Evolutionary conservation across 2,329 filamentous ascomycete species (phyloP).

Genomic region (Aspergillus ustus): DNA sequence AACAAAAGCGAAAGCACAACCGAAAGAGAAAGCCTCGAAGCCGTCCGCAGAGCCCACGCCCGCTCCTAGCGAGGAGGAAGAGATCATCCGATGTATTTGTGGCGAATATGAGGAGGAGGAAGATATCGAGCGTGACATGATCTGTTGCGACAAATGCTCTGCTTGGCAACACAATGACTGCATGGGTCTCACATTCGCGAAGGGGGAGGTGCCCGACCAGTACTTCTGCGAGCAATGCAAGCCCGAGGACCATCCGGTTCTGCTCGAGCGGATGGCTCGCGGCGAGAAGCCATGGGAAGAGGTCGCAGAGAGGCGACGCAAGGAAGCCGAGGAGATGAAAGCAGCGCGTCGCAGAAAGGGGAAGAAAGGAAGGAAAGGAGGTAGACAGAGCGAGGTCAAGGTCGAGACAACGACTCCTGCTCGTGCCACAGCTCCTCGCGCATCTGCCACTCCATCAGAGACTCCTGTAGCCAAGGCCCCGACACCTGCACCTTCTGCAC

Average conservation of each 20-base stretch:
- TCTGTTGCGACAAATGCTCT: slow-evolving; percentile 88
- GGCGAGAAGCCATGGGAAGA: slow-evolving; percentile 89
- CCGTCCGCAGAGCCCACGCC: slow-evolving; percentile 52
- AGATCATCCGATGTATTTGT: slow-evolving; percentile 91
- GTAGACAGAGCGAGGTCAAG: slow-evolving; percentile 65
- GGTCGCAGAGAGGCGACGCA: slow-evolving; percentile 65
- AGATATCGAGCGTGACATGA: slow-evolving; percentile 88
- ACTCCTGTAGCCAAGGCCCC: slow-evolving; percentile 41
- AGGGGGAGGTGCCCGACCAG: slow-evolving; percentile 74
- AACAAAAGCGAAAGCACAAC: slow-evolving; percentile 52
- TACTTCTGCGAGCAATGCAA: slow-evolving; percentile 94
- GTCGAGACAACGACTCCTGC: slow-evolving; percentile 50
- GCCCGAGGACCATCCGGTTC: slow-evolving; percentile 79
- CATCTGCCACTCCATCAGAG: slow-evolving; percentile 27
- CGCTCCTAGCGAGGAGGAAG: slow-evolving; percentile 57
- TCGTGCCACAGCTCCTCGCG: slow-evolving; percentile 34
- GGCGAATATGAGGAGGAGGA: slow-evolving; percentile 85
- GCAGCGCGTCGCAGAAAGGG: slow-evolving; percentile 63
- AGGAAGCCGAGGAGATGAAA: slow-evolving; percentile 62
- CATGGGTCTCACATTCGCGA: slow-evolving; percentile 81
- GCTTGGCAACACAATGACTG: slow-evolving; percentile 99
- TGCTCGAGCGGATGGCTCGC: slow-evolving; percentile 75
- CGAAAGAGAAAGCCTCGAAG: slow-evolving; percentile 52
- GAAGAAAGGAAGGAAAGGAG: slow-evolving; percentile 63
- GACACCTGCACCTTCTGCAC: slow-evolving; percentile 40